These are phyloP conservation scores for Apiospora koreana DNA, from an alignment of 2,329 filamentous ascomycete species.

Conservation along the genomic window DNA sequence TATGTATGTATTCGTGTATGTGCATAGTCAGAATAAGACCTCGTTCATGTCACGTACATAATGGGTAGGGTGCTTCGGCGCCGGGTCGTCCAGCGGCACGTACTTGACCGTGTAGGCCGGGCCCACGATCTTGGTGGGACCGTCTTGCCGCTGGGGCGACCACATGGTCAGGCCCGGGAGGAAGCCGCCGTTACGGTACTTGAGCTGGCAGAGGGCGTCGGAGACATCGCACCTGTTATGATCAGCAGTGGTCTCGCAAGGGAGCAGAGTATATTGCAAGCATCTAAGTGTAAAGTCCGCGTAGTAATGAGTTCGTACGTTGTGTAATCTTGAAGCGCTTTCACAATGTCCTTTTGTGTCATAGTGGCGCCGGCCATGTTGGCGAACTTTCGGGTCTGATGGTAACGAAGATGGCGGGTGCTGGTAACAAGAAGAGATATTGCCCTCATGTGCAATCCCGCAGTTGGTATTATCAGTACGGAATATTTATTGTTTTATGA, in stretches of 20 bases:
- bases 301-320: constrained; percentile 24
- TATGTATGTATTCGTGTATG: not conserved
- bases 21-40: not conserved
- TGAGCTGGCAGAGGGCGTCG: constrained; percentile 53
- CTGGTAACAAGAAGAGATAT: not conserved
- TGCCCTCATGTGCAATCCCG: not conserved
- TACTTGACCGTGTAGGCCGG: constrained; percentile 58
- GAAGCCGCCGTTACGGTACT: constrained; percentile 51
- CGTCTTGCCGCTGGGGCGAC: constrained; percentile 52
- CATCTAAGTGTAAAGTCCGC: not conserved
- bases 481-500: no score
- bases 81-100: constrained; percentile 45
- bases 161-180: constrained; percentile 55
- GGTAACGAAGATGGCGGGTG: not conserved
- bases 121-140: constrained; percentile 53
- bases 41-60: constrained; percentile 43
- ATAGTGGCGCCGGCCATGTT: constrained; percentile 20
- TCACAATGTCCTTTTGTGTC: constrained; percentile 30
- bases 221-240: constrained; percentile 48
- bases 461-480: not conserved
- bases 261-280: no score
- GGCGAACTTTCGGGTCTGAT: constrained; percentile 12
- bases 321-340: constrained; percentile 34
- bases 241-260: not conserved
- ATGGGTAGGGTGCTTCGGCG: constrained; percentile 45